Evolutionary conservation across 2,329 filamentous ascomycete genomes (phyloP), one percentile per base, ranked within the genome.

Genomic region (Ascochyta pisi): DNA sequence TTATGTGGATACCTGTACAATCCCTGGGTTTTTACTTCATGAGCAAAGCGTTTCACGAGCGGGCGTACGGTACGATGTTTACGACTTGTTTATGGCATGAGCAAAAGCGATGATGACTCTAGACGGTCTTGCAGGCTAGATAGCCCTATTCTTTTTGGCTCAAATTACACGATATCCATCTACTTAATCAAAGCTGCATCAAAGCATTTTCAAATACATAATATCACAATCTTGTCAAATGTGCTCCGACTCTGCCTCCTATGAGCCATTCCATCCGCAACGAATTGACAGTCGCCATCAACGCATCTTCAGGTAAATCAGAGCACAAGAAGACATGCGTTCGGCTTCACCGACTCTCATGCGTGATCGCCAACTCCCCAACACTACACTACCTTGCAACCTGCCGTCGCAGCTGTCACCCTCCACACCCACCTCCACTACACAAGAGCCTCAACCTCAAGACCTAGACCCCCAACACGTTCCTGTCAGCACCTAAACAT

Each of bases 401-500:
- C n/a, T 24, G 13, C 35, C 45, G 40, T 39, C 15, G 8, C 37
- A 39, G 19, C 37, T 43, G 41, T 33, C 12, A 39, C 16, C 10
- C 9, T 33, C 16, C 41, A 43, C 41, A 43, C n/a, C 3, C 33
- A 24, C 37, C 23, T 24, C 38, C 29, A 39, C 19, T 24, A n/a
- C 15, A 15, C 15, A 35, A 40, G 41, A 46, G 35, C 42, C 41
- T 42, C 42, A 38, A 33, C 26, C 16, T 10, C 22, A 7, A 37
- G 31, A 46, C 51, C 53, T 51, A 51, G 53, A 51, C 42, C 5
- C 24, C 19, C 16, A 23, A 46, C 37, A 50, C 37, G 47, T 50
- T 47, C 42, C 48, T 56, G 53, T 51, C 47, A 56, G 47, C 48
- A 56, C 47, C 33, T 56, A 56, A 51, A 47, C 19, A 33, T 51